Percentiles rank a stretch among this genome's conserved stretches.
These are phyloP conservation scores for Trichosporon coremiiforme DNA, from an alignment of 1,284 basidiomycete genomes.

Conservation along the genomic window DNA sequence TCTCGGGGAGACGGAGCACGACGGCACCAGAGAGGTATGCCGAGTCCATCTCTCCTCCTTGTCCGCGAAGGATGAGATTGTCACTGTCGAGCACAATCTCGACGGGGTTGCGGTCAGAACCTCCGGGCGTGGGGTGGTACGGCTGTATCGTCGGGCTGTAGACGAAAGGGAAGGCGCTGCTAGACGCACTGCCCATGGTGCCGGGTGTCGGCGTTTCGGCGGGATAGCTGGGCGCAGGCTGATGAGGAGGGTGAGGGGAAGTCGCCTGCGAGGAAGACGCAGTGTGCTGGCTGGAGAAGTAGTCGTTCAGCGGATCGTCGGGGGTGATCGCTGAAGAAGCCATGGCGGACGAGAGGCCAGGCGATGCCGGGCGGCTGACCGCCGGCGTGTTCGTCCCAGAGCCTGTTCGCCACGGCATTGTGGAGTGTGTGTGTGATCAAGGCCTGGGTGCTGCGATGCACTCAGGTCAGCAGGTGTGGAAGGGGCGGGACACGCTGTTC, in stretches of 20 bases:
- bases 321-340: conserved; percentile 22
- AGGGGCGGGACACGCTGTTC: neutral
- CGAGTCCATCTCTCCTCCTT: conserved; percentile 79
- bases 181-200: neutral
- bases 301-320: conserved; percentile 36
- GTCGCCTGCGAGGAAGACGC: neutral
- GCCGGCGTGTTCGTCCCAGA: neutral
- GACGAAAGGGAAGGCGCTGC: neutral
- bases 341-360: conserved; percentile 1
- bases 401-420: conserved; percentile 16
- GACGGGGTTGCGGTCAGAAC: conserved; percentile 56
- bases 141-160: conserved; percentile 9
- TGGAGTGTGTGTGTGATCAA: neutral
- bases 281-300: conserved; percentile 25
- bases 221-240: neutral
- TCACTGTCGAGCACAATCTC: conserved; percentile 75
- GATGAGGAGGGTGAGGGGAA: neutral
- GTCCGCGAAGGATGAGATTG: conserved; percentile 71
- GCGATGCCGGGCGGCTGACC: conserved; percentile 7
- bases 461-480: neutral
- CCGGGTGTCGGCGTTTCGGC: neutral
- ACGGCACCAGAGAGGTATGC: conserved; percentile 68
- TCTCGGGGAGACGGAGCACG: conserved; percentile 73
- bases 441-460: neutral
- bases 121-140: neutral